Conservation (phyloP, 257 asterid genomes). For the Nicotiana attenuata region DNA sequence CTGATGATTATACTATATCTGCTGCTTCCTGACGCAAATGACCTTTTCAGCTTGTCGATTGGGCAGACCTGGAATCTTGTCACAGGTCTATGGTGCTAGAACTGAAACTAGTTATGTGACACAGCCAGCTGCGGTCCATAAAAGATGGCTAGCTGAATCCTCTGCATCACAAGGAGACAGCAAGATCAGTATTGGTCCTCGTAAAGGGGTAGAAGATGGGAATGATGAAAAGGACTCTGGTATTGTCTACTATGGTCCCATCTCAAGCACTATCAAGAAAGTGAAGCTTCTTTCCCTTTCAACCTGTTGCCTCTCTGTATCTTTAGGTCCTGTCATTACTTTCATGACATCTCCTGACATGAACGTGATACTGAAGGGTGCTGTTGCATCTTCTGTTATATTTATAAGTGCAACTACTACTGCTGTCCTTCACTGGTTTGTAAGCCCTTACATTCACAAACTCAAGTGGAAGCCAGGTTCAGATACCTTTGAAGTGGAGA, state of each 20-base stretch:
- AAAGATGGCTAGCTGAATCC: slow-evolving; percentile 46
- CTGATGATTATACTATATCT: neutral
- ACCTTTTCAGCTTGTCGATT: slow-evolving; percentile 38
- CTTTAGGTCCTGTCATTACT: slow-evolving; percentile 83
- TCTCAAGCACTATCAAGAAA: slow-evolving; percentile 74
- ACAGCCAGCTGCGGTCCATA: slow-evolving; percentile 27
- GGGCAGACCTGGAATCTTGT: slow-evolving; percentile 18
- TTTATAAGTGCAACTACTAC: slow-evolving; percentile 84
- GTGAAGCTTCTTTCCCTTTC: slow-evolving; percentile 92
- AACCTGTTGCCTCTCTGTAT: slow-evolving; percentile 85
- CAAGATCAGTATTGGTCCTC: slow-evolving; percentile 62
- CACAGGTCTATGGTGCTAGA: slow-evolving; percentile 11
- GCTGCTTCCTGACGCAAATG: neutral
- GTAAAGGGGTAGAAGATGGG: slow-evolving; percentile 33
- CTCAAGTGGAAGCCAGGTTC: slow-evolving; percentile 96
- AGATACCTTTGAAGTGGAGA: slow-evolving; percentile 84
- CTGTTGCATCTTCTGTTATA: slow-evolving; percentile 77
- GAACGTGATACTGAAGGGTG: slow-evolving; percentile 82
- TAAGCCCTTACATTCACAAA: slow-evolving; percentile 87
- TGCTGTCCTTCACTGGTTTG: slow-evolving; percentile 88
- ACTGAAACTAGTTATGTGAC: slow-evolving; percentile 16
- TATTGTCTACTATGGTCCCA: slow-evolving; percentile 69
- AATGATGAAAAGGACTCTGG: slow-evolving; percentile 41
- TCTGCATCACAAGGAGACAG: slow-evolving; percentile 35
- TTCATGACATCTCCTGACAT: slow-evolving; percentile 81